A percentile compares a stretch with the other conserved stretches of the same genome.
Conservation (phyloP, 192 early-diverging fungal species). For the Coemansia sp. region DNA sequence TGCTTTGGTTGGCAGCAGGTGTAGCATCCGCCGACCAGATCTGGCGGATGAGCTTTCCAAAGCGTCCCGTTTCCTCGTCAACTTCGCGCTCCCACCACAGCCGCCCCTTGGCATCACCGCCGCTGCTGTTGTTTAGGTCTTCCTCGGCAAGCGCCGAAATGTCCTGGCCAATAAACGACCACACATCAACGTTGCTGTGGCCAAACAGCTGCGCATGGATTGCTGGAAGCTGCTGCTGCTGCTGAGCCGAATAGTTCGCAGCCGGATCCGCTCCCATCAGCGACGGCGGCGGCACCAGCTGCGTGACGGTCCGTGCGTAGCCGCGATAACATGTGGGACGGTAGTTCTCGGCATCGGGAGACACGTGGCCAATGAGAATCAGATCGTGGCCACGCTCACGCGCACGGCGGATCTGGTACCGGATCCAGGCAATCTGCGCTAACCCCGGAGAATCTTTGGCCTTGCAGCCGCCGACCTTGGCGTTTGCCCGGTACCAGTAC, state of each 20-base stretch:
- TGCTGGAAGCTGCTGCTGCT: not conserved
- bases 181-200: constrained; percentile 74
- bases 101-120: constrained; percentile 3
- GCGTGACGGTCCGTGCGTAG: constrained; percentile 54
- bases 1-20: not conserved
- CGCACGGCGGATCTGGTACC: constrained; percentile 57
- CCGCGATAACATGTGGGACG: constrained; percentile 52
- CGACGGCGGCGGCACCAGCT: constrained; percentile 24
- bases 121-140: not conserved
- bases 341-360: constrained; percentile 59
- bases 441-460: constrained; percentile 60
- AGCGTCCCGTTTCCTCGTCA: constrained; percentile 40
- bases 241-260: not conserved
- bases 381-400: constrained; percentile 52
- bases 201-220: constrained; percentile 69
- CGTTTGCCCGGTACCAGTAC: constrained; percentile 72
- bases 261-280: not conserved
- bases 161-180: constrained; percentile 59
- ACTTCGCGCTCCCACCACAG: constrained; percentile 43
- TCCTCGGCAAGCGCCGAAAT: not conserved
- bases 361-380: constrained; percentile 68
- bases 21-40: constrained; percentile 18
- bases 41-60: constrained; percentile 38
- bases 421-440: constrained; percentile 70
- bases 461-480: constrained; percentile 64